Conservation (phyloP, 495 filamentous ascomycete species). For the Penicillium paxilli region DNA sequence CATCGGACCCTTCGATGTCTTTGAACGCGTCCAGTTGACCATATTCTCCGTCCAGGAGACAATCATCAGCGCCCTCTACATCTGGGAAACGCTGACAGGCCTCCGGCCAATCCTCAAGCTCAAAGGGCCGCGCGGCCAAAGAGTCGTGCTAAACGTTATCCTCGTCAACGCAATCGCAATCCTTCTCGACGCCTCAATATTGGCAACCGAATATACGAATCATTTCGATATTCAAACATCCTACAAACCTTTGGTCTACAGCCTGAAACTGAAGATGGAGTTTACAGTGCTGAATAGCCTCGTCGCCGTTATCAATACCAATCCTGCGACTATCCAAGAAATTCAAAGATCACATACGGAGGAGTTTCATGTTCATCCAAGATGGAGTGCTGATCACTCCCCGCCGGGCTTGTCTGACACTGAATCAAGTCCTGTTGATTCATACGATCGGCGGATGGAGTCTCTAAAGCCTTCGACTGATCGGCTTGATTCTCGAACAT, state of each 20-base stretch:
- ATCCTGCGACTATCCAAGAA: conserved; percentile 9
- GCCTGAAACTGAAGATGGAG: conserved; percentile 55
- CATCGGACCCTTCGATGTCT: conserved; percentile 34
- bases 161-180: conserved; percentile 43
- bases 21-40: conserved; percentile 42
- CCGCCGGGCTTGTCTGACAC: neutral
- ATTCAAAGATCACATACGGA: neutral
- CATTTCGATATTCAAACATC: conserved; percentile 40
- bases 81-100: conserved; percentile 38
- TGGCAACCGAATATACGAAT: conserved; percentile 36
- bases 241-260: conserved; percentile 45
- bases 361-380: conserved; percentile 9
- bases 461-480: neutral
- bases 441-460: neutral
- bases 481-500: conserved; percentile 1
- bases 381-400: conserved; percentile 10
- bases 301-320: conserved; percentile 22
- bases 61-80: conserved; percentile 49
- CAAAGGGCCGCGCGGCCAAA: conserved; percentile 23
- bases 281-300: conserved; percentile 51
- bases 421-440: too few relatives aligned
- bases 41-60: conserved; percentile 47
- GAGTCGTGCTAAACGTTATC: conserved; percentile 45
- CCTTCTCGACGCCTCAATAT: conserved; percentile 30
- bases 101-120: conserved; percentile 33